Evolutionary conservation across 208 protist species (phyloP), one percentile per base, ranked within the genome.

Genomic region (Leishmania amazonensis): DNA sequence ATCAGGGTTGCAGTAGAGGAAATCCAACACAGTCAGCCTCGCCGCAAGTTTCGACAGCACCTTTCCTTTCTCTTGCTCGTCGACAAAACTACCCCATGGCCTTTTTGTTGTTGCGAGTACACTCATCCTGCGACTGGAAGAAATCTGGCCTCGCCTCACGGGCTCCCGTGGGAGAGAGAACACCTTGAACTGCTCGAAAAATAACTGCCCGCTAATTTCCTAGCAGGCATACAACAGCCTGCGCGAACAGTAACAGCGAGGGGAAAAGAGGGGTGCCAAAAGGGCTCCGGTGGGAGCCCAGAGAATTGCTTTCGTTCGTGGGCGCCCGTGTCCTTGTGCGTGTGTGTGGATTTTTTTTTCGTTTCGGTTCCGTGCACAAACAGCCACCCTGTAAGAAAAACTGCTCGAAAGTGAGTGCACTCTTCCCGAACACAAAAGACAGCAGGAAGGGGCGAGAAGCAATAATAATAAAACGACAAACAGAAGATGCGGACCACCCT

Each of bases 381-480:
- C 28, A 53, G 8, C 28, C 45, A 64, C 57, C 75, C 45, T 19
- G 21, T 58, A 85, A 68, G 65, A 81, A 28, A 81, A 76, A 51
- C 40, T 57, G 76, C 81, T 35, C 82, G 51, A 81, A 78, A 86
- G 60, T 2, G 64, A 79, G 78, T 40, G 24, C 53, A 1, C 28
- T 45, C 40, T 53, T 28, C 42, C 11, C 45, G 45, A 53, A 47
- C 42, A 54, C 42, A 45, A 31, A 84, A 81, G 64, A 35, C 42
- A 11, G 71, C 67, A 64, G 40, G n/a, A 73, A 58, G 40, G 24
- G 6, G 17, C 31, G 35, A 68, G 31, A 24, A 51, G 70, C 17
- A 74, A 17, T 28, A 54, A 47, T 17, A 4, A 74, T 2, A 74
- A 74, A 47, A 51, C n/a, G 54, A 71, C 24, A 40, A 78, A 78